These are phyloP conservation scores for Kazachstania viticola DNA, from an alignment of 805 yeast species.

Conservation along the genomic window DNA sequence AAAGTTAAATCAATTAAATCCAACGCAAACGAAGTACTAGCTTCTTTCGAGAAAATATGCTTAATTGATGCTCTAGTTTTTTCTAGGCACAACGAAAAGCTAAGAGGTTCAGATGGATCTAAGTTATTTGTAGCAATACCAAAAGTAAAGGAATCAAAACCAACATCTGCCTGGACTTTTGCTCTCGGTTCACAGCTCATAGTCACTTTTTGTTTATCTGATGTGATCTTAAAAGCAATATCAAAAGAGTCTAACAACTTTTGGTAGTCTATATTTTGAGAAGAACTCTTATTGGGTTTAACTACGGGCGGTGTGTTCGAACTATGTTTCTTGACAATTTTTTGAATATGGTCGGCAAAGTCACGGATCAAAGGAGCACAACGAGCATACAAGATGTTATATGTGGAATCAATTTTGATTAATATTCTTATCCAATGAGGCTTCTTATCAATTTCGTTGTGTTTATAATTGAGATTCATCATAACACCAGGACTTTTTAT, in stretches of 20 bases:
- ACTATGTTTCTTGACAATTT: constrained; percentile 31
- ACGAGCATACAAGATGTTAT: constrained; percentile 54
- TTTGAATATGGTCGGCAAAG: constrained; percentile 38
- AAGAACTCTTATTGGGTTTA: not conserved
- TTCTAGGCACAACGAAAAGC: constrained; percentile 38
- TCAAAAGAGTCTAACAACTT: constrained; percentile 44
- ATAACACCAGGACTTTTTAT: constrained; percentile 69
- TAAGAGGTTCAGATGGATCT: constrained; percentile 31
- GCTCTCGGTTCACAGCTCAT: constrained; percentile 92
- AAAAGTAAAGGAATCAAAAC: constrained; percentile 55
- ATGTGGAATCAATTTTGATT: constrained; percentile 38
- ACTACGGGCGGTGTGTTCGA: constrained; percentile 5
- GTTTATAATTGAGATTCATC: constrained; percentile 41
- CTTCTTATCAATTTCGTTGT: constrained; percentile 6
- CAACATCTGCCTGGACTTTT: constrained; percentile 76
- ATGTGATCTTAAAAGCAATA: constrained; percentile 46
- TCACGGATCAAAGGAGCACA: constrained; percentile 73
- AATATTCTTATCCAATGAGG: constrained; percentile 21
- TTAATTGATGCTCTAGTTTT: constrained; percentile 62
- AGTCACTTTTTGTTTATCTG: constrained; percentile 64
- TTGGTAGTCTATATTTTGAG: constrained; percentile 28
- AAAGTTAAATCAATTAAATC: constrained; percentile 38
- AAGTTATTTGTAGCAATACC: constrained; percentile 41
- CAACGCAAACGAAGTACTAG: constrained; percentile 57
- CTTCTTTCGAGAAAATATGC: constrained; percentile 82